A percentile compares a stretch with the other conserved stretches of the same genome.
Conservation (phyloP, 208 protist species). For the Phytomonas sp. region DNA sequence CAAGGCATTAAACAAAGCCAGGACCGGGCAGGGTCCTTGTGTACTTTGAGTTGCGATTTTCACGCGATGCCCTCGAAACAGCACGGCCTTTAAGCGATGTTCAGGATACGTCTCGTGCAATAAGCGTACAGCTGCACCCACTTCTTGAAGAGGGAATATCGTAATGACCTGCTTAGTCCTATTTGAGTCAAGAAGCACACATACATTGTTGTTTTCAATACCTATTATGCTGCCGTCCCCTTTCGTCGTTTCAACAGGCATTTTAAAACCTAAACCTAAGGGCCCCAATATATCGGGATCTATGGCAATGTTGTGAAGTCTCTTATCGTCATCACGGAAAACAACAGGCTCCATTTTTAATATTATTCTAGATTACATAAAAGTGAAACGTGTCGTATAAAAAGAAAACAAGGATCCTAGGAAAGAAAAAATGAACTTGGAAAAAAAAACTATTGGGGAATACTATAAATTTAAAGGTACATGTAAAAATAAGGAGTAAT, state of each 20-base stretch:
- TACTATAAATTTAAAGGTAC: background rate
- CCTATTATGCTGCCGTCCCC: background rate
- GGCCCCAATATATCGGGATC: background rate
- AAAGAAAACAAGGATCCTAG: background rate
- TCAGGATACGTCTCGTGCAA: background rate
- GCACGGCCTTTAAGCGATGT: slow-evolving; percentile 23
- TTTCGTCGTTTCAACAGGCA: background rate
- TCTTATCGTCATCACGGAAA: background rate
- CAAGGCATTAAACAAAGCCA: slow-evolving; percentile 38
- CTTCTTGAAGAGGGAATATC: background rate
- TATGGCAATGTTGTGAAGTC: slow-evolving; percentile 1
- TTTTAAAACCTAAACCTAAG: background rate
- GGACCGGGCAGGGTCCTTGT: slow-evolving; percentile 35
- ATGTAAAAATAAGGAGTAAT: background rate
- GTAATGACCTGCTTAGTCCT: background rate
- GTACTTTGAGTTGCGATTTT: slow-evolving; percentile 25
- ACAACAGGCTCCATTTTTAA: background rate
- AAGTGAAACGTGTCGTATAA: slow-evolving; percentile 5
- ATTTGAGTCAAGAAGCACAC: background rate
- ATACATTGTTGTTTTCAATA: background rate
- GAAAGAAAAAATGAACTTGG: slow-evolving; percentile 3
- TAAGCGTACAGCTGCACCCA: background rate
- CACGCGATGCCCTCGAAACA: slow-evolving; percentile 19
- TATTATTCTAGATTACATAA: background rate
- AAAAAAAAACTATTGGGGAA: slow-evolving; percentile 4